A percentile compares a stretch with the other conserved stretches of the same genome.
phyloP scores from a whole-genome alignment of 495 filamentous ascomycete species.

The Tuber melanosporum region DNA sequence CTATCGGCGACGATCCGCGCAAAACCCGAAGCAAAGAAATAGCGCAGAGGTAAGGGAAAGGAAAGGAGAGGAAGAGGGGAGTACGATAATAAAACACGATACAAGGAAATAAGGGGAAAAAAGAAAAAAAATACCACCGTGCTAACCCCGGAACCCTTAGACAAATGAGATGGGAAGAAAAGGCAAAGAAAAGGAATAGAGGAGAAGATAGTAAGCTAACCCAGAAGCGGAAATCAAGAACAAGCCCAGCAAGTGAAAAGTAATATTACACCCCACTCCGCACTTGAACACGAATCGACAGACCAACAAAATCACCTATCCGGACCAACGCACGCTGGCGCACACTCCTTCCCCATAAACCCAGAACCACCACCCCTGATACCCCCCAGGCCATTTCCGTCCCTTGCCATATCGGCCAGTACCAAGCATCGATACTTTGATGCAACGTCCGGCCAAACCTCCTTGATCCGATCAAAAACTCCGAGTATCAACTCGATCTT shows the following conservation, averaged over 20 bases:
- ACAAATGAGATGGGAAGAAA: neutral
- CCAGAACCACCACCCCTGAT: slow-evolving; percentile 16
- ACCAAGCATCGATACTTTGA: slow-evolving; percentile 22
- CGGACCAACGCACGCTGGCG: slow-evolving; percentile 12
- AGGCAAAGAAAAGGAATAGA: neutral
- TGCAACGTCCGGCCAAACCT: slow-evolving; percentile 26
- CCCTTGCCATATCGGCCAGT: slow-evolving; percentile 16
- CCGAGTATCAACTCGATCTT: slow-evolving; percentile 29
- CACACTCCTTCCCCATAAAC: slow-evolving; percentile 20
- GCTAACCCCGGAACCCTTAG: neutral
- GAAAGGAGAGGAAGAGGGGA: neutral
- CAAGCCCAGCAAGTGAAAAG: neutral
- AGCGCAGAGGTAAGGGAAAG: neutral
- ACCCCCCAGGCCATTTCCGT: slow-evolving; percentile 5
- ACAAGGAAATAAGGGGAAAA: neutral
- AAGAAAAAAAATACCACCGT: neutral
- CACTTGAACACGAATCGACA: neutral
- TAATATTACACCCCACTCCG: neutral
- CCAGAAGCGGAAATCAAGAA: neutral
- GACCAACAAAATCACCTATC: neutral
- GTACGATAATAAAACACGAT: neutral
- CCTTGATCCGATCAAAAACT: slow-evolving; percentile 24
- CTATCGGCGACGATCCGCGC: neutral
- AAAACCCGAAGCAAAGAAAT: neutral
- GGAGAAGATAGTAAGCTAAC: neutral